Evolutionary conservation across 1,139 yeast species (phyloP).

Genomic region (Saccharomyces hybrid): DNA sequence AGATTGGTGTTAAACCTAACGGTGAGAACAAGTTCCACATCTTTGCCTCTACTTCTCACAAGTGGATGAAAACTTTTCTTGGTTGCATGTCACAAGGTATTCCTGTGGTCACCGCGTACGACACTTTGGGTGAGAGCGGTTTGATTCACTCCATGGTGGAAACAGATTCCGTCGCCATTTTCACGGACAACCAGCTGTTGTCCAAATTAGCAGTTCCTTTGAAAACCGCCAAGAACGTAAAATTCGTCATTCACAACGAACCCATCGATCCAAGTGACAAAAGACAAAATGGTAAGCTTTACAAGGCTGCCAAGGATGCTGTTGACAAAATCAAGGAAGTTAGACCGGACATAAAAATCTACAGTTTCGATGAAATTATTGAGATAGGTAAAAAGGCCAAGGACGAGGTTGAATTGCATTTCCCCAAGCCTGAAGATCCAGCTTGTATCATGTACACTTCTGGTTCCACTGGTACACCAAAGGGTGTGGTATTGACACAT

Average conservation of each 20-base stretch:
- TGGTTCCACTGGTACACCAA: conserved; percentile 96
- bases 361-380: conserved; percentile 58
- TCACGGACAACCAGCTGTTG: conserved; percentile 73
- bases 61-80: conserved; percentile 85
- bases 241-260: conserved; percentile 66
- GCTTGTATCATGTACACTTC: conserved; percentile 97
- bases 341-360: conserved; percentile 70
- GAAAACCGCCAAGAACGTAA: conserved; percentile 52
- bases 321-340: conserved; percentile 48
- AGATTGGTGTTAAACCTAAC: conserved; percentile 63
- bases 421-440: conserved; percentile 65
- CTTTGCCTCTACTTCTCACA: conserved; percentile 76
- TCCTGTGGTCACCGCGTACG: conserved; percentile 93
- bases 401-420: conserved; percentile 30
- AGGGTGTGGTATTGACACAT: conserved; percentile 87
- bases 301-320: conserved; percentile 49
- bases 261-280: conserved; percentile 53
- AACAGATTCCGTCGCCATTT: conserved; percentile 70
- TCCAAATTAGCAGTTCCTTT: conserved; percentile 63
- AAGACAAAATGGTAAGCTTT: conserved; percentile 54
- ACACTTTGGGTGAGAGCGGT: conserved; percentile 90
- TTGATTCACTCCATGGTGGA: conserved; percentile 77
- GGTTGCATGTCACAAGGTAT: conserved; percentile 72
- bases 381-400: conserved; percentile 49
- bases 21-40: conserved; percentile 64